phyloP scores from a whole-genome alignment of 1,284 basidiomycete genomes.

The Rhodotorula mucilaginosa region DNA sequence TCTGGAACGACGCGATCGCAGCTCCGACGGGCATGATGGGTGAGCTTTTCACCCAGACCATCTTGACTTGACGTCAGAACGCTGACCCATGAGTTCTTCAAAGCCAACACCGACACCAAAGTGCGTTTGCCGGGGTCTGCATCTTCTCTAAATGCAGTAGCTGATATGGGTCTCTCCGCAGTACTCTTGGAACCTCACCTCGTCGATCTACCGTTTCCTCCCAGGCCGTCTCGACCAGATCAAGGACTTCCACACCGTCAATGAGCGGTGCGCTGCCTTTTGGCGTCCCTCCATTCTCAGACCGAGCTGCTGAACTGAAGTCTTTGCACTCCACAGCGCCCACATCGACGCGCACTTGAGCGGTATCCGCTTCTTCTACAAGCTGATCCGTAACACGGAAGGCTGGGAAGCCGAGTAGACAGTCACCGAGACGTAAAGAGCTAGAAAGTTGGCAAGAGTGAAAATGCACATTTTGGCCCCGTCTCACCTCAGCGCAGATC shows the following conservation, averaged over 20 bases:
- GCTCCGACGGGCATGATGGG: constrained; percentile 59
- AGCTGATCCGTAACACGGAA: constrained; percentile 53
- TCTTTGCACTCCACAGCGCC: too few species aligned
- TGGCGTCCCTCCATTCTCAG: neutral
- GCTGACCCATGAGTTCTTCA: constrained; percentile 22
- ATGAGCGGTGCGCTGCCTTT: constrained; percentile 47
- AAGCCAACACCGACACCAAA: constrained; percentile 43
- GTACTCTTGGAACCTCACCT: constrained; percentile 53
- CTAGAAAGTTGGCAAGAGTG: too few species aligned
- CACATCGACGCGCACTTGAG: constrained; percentile 47
- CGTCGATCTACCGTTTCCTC: constrained; percentile 57
- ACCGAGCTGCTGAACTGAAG: neutral
- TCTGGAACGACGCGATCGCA: constrained; percentile 53
- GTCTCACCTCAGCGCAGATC: constrained; percentile 56
- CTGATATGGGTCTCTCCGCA: neutral
- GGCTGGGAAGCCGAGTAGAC: constrained; percentile 16
- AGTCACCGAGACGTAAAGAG: constrained; percentile 20
- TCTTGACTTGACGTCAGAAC: constrained; percentile 19
- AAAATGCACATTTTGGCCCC: too few species aligned
- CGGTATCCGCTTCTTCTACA: constrained; percentile 54
- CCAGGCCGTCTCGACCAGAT: constrained; percentile 50
- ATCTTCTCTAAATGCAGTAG: neutral
- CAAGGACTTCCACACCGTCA: constrained; percentile 64
- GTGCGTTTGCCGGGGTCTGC: neutral
- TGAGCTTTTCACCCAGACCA: constrained; percentile 41